Evolutionary conservation across 306 rosid species (phyloP).

Genomic region (Hippophae tibetana): DNA sequence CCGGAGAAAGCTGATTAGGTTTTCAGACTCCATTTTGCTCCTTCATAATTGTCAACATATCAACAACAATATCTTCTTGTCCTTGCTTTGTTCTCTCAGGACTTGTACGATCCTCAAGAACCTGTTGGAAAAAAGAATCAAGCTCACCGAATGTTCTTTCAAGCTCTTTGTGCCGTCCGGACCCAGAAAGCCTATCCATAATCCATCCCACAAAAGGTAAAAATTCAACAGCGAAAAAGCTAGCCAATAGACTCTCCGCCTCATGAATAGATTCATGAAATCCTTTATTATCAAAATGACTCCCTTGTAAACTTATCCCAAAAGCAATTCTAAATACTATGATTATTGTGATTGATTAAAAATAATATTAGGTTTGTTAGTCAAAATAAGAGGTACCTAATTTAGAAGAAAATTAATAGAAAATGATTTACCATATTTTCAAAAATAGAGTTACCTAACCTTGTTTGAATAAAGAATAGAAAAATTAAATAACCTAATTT

Average conservation of each 20-base stretch:
- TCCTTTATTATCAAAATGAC: conserved; percentile 10
- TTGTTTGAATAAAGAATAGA: no score
- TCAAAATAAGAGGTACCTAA: no score
- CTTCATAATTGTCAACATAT: conserved; percentile 10
- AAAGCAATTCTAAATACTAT: conserved; percentile 38
- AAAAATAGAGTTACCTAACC: no score
- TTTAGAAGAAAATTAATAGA: no score
- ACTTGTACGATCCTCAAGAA: conserved; percentile 19
- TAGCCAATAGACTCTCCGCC: conserved; percentile 19
- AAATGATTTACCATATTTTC: no score
- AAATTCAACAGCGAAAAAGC: conserved; percentile 27
- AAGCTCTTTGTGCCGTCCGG: conserved; percentile 21
- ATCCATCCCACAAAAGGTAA: conserved; percentile 42
- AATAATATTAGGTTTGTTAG: no score
- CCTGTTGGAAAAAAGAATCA: conserved; percentile 32
- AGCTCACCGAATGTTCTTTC: conserved; percentile 25
- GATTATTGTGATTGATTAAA: no score
- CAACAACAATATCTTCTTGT: conserved; percentile 25
- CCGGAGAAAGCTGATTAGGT: not conserved
- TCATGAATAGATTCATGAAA: conserved; percentile 35
- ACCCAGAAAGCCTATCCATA: conserved; percentile 25
- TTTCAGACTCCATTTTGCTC: not conserved
- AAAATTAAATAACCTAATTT: no score
- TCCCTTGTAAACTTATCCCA: conserved; percentile 28
- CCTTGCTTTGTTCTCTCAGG: conserved; percentile 3